Evolutionary conservation across 768 basidiomycete species (phyloP).

Genomic region (Mycena maculata): DNA sequence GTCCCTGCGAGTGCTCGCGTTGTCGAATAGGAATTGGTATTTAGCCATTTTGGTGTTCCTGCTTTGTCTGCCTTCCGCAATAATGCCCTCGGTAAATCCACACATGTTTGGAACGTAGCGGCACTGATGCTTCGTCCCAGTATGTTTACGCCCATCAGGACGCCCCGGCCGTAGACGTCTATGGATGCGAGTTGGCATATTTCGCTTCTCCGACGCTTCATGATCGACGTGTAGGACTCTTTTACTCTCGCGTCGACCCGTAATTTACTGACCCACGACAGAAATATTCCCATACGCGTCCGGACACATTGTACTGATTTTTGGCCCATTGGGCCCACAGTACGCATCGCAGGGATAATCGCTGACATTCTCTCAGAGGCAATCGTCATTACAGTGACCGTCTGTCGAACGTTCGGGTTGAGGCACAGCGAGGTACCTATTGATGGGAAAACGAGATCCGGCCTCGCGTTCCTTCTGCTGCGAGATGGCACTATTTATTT

Average conservation of each 20-base stretch:
- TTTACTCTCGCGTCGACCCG: neutral
- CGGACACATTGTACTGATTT: neutral
- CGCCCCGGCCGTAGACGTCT: conserved; percentile 22
- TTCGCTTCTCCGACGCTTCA: conserved; percentile 29
- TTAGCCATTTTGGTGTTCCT: conserved; percentile 41
- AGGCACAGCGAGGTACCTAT: conserved; percentile 33
- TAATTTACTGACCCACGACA: no score
- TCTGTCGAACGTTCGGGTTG: conserved; percentile 39
- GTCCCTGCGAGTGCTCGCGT: conserved; percentile 44
- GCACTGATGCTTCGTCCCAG: conserved; percentile 10
- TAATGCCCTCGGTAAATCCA: conserved; percentile 41
- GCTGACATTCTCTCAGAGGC: conserved; percentile 45
- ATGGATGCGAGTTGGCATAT: conserved; percentile 32
- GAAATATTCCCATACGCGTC: no score
- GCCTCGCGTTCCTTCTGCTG: conserved; percentile 39
- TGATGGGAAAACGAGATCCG: conserved; percentile 37
- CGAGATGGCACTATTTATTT: conserved; percentile 46
- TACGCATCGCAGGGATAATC: conserved; percentile 43
- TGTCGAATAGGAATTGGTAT: conserved; percentile 39
- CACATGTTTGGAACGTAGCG: neutral
- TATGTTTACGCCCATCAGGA: conserved; percentile 33
- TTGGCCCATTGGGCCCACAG: conserved; percentile 26
- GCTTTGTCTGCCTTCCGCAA: conserved; percentile 42
- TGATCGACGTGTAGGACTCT: conserved; percentile 26
- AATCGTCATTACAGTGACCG: conserved; percentile 45